Percentiles rank a stretch among this genome's conserved stretches.
Conservation (phyloP, 805 yeast genomes). For the Candida anglica region DNA sequence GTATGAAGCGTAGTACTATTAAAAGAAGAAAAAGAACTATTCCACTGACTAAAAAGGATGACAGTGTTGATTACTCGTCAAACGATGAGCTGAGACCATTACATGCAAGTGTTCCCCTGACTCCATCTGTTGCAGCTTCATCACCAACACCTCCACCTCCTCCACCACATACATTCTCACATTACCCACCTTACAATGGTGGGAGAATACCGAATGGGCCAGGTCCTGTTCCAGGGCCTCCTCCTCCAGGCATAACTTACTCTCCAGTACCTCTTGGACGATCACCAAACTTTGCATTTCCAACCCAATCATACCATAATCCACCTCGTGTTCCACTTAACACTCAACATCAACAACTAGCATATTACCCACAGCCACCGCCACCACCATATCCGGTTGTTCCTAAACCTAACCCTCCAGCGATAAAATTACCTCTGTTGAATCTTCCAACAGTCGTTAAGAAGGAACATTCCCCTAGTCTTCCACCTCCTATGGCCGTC, state of each 20-base stretch:
- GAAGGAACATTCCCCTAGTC: not conserved
- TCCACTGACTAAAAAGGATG: slow-evolving; percentile 4
- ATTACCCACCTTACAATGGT: slow-evolving; percentile 32
- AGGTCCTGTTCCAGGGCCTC: slow-evolving; percentile 41
- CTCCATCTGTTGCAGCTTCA: too few species aligned
- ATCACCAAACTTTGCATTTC: too few species aligned
- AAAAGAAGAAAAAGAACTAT: slow-evolving; percentile 63
- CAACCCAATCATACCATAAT: too few species aligned
- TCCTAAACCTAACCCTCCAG: too few species aligned
- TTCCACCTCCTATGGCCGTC: slow-evolving; percentile 19
- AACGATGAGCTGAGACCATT: not conserved
- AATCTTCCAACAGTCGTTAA: not conserved
- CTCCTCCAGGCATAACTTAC: slow-evolving; percentile 18
- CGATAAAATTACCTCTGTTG: slow-evolving; percentile 2
- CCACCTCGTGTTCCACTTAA: too few species aligned
- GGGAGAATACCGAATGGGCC: slow-evolving; percentile 40
- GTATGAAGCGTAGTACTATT: slow-evolving; percentile 68
- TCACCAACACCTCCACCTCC: not conserved
- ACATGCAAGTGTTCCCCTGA: not conserved
- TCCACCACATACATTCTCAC: slow-evolving; percentile 8
- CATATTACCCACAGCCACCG: too few species aligned
- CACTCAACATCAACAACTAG: too few species aligned
- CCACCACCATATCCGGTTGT: too few species aligned
- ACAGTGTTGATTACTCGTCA: not conserved
- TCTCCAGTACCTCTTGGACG: too few species aligned